phyloP scores from a whole-genome alignment of 331 rosid genomes.

The Arachis monticola region DNA sequence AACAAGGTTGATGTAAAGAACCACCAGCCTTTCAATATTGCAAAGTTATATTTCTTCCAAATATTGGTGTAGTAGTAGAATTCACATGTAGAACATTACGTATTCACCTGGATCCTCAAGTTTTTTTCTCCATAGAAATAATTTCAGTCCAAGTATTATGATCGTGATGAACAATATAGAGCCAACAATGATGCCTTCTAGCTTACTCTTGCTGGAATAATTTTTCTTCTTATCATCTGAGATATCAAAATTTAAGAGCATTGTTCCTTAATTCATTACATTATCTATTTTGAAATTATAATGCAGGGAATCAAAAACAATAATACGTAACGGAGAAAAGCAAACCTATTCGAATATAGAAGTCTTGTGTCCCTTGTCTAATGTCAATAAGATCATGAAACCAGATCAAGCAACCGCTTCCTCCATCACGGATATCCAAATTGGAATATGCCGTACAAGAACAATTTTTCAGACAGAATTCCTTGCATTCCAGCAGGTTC shows the following conservation, averaged over 20 bases:
- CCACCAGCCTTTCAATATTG: background rate
- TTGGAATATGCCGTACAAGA: slow-evolving; percentile 44
- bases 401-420: slow-evolving; percentile 49
- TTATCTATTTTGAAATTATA: background rate
- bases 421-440: slow-evolving; percentile 38
- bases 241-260: background rate
- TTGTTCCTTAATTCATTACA: background rate
- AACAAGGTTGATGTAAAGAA: background rate
- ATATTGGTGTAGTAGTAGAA: background rate
- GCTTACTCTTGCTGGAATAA: background rate
- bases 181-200: background rate
- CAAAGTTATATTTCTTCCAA: background rate
- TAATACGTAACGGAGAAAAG: background rate
- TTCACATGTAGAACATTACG: background rate
- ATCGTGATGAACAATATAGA: background rate
- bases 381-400: slow-evolving; percentile 33
- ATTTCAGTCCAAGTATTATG: background rate
- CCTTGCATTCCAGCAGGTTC: slow-evolving; percentile 37
- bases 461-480: slow-evolving; percentile 40
- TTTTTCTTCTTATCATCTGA: background rate
- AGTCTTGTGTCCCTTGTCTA: slow-evolving; percentile 38
- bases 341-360: slow-evolving; percentile 33
- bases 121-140: slow-evolving; percentile 3
- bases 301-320: background rate
- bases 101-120: slow-evolving; percentile 21